Evolutionary conservation across 2,329 filamentous ascomycete species (phyloP).

Genomic region (Paracorniculantispora psalliotae): DNA sequence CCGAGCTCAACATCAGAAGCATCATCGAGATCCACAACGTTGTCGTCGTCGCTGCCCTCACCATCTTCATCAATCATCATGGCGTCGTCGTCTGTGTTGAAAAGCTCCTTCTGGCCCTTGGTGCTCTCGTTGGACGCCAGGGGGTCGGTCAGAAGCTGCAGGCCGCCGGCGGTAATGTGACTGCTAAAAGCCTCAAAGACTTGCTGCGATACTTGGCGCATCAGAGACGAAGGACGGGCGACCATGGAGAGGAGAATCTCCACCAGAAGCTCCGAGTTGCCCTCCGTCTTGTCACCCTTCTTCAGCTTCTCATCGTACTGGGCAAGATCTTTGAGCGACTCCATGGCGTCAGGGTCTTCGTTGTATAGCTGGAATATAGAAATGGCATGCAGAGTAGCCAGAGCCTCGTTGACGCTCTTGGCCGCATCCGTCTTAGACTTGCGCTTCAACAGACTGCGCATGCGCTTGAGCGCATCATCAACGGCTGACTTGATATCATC

Average conservation of each 20-base stretch:
- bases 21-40: constrained; percentile 25
- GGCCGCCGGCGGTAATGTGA: constrained; percentile 66
- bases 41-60: constrained; percentile 33
- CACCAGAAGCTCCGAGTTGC: constrained; percentile 67
- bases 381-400: constrained; percentile 77
- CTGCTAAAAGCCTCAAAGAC: constrained; percentile 80
- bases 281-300: constrained; percentile 47
- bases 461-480: constrained; percentile 45
- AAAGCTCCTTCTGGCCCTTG: constrained; percentile 80
- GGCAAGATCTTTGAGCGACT: constrained; percentile 76
- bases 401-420: constrained; percentile 50
- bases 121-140: constrained; percentile 74
- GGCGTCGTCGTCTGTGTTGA: constrained; percentile 62
- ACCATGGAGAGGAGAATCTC: constrained; percentile 90
- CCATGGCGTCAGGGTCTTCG: constrained; percentile 78
- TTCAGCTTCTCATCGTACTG: constrained; percentile 66
- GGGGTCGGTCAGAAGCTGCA: constrained; percentile 63
- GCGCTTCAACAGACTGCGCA: constrained; percentile 48
- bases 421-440: constrained; percentile 30
- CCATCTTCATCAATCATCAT: constrained; percentile 46
- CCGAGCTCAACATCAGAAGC: constrained; percentile 45
- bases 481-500: constrained; percentile 49
- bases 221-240: constrained; percentile 75
- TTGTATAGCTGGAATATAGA: constrained; percentile 87
- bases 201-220: constrained; percentile 80